A percentile compares a stretch with the other conserved stretches of the same genome.
Evolutionary conservation across 768 basidiomycete species (phyloP).

Genomic region (Collybiopsis luxurians): DNA sequence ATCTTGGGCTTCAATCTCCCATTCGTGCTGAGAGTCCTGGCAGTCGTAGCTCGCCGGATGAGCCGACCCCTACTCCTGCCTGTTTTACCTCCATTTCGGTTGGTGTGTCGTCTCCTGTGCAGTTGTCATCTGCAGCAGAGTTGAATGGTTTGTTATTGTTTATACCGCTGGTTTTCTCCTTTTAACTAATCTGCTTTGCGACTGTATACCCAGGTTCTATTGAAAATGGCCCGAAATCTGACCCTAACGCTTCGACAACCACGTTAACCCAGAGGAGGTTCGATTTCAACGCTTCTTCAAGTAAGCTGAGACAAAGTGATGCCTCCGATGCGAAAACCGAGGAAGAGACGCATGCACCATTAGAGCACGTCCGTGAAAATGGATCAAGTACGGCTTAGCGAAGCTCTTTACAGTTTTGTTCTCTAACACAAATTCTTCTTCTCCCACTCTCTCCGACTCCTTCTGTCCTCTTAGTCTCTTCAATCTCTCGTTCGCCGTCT

Average conservation of each 20-base stretch:
- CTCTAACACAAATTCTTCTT: not conserved
- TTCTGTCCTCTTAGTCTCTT: conserved; percentile 1
- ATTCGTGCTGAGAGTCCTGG: not conserved
- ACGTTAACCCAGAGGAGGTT: not conserved
- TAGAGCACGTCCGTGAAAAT: conserved; percentile 4
- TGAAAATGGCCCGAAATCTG: not conserved
- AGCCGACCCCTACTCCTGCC: not conserved
- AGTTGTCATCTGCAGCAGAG: not conserved
- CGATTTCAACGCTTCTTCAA: not conserved
- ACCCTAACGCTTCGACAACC: no score
- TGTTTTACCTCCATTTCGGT: not conserved
- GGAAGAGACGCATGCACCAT: not conserved
- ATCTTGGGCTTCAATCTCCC: conserved; percentile 6
- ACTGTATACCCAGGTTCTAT: not conserved
- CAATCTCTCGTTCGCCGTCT: conserved; percentile 1
- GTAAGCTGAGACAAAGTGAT: not conserved
- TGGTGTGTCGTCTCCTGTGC: not conserved
- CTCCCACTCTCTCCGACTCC: not conserved
- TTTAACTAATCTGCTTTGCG: not conserved
- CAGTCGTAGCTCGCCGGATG: not conserved
- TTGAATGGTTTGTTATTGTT: not conserved
- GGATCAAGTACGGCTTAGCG: conserved; percentile 3
- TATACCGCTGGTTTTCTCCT: not conserved
- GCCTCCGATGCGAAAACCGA: not conserved
- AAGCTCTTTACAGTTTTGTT: not conserved